Conservation (phyloP, 257 asterid species). For the Plantago elongata region DNA sequence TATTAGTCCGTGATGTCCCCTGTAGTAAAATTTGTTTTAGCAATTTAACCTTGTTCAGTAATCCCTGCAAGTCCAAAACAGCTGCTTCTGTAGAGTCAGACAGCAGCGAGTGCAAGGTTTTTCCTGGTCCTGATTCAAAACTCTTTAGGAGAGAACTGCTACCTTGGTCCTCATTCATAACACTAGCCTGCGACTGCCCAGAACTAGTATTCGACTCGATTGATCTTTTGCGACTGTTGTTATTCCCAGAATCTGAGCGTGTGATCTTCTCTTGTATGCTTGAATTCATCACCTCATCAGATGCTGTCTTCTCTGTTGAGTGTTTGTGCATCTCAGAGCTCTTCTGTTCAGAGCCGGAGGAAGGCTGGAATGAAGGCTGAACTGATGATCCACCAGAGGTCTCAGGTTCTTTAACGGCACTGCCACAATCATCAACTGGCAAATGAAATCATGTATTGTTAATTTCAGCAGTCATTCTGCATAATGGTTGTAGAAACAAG, state of each 20-base stretch:
- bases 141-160: slow-evolving; percentile 7
- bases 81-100: slow-evolving; percentile 28
- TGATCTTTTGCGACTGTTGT: not conserved
- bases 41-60: slow-evolving; percentile 38
- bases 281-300: not conserved
- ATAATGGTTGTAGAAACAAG: not conserved
- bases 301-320: slow-evolving; percentile 1
- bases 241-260: not conserved
- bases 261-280: not conserved
- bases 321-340: slow-evolving; percentile 5
- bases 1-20: slow-evolving; percentile 24
- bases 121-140: not conserved
- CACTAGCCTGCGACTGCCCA: slow-evolving; percentile 8
- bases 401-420: slow-evolving; percentile 4
- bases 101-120: slow-evolving; percentile 2
- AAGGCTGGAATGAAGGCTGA: slow-evolving; percentile 2
- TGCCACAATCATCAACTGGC: not conserved
- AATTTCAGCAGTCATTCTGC: not conserved
- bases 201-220: slow-evolving; percentile 13
- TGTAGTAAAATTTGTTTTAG: slow-evolving; percentile 23
- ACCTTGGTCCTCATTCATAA: slow-evolving; percentile 6
- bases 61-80: slow-evolving; percentile 38
- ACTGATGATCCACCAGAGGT: not conserved
- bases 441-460: not conserved
- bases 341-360: slow-evolving; percentile 31